Base-by-base conservation (phyloP, 331 rosid genomes). In the Pyracantha coccinea region DNA sequence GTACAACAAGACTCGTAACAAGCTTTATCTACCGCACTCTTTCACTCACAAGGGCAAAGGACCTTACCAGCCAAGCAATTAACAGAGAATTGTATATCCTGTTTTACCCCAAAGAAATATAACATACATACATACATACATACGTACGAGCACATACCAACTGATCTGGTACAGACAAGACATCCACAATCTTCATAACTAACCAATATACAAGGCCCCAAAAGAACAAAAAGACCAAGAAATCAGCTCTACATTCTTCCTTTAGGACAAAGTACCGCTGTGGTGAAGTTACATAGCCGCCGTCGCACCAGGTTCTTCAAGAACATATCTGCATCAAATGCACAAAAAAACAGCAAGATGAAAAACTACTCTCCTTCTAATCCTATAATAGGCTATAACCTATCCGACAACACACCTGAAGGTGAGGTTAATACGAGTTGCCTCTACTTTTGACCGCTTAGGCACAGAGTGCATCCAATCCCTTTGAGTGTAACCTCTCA, bases 381-480 rank as follows among this genome's bases (percentile, higher is more conserved):
- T 29, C 78, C 64, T 63, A 77, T 21, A 8, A 21, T n/a, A 21
- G 28, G 27, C 62, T 3, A 21, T 33, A 60, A 68, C 32, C 20
- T 17, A 65, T 86, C 82, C 82, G 33, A 87, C 75, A 67, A 88
- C 87, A 68, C 25, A 85, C 84, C 99, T 87, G 77, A 94, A 94
- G n/a, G 99, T 94, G 53, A 94, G 99, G 85, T 89, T 94, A 80
- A 94, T 89, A 57, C 99, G 97, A 12, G 86, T 80, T n/a, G 90
- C 78, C 13, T 87, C 97, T 4, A 85, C 88, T 81, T 85, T 94
- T 47, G 88, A 86, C 66, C 97, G 88, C 84, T 84, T 92, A 66
- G 97, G 99, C 69, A 92, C 91, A 1, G 96, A 94, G 83, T 89
- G 97, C 68, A 89, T 60, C 99, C 99, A 92, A 85, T 92, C 99